Base-by-base conservation (phyloP, 208 protist genomes). In the Trypanosoma melophagium region DNA sequence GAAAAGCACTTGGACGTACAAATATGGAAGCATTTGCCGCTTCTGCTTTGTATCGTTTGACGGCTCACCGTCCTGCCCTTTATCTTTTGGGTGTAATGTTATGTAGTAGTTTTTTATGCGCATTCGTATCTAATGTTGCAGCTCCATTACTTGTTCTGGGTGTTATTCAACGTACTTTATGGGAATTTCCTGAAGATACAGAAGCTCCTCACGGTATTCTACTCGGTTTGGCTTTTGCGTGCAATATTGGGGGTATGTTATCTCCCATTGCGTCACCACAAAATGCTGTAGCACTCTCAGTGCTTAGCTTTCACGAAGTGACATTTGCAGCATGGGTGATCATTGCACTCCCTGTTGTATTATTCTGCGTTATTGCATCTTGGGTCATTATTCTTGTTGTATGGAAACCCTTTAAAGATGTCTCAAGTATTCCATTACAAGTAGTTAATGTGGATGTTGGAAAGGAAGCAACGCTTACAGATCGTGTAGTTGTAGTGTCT, bases 231-330 rank as follows among this genome's bases (percentile, higher is more conserved):
- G 95, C 95, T 50, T 94, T 97, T 66, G 81, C 93, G 16, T 97
- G 95, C 76, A 97, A 98, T 73, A 73, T 98, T 40, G 95, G 93
- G n/a, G 95, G 95, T 21, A 98, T 98, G 95, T 82, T 97, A 22
- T 97, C 91, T 0, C 96, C 96, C 22, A 96, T 98, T 57, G 93
- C 94, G 8, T 97, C 92, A 9, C 96, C 96, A 54, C 94, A 98
- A 81, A 98, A 97, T 80, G 95, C 92, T 16, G 84, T 97, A 9
- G 90, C 93, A n/a, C 83, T 97, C 50, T 80, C 77, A 8, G 79
- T 83, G 21, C 81, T 97, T 13, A 77, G 78, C 62, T 87, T 89
- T 66, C 81, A 89, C 58, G 81, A 86, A 28, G 81, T 97, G 4
- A 87, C 81, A 25, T 97, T 97, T 64, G 76, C 81, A 17, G 50